phyloP scores from a whole-genome alignment of 208 protist species.

The Acanthamoeba triangularis region DNA sequence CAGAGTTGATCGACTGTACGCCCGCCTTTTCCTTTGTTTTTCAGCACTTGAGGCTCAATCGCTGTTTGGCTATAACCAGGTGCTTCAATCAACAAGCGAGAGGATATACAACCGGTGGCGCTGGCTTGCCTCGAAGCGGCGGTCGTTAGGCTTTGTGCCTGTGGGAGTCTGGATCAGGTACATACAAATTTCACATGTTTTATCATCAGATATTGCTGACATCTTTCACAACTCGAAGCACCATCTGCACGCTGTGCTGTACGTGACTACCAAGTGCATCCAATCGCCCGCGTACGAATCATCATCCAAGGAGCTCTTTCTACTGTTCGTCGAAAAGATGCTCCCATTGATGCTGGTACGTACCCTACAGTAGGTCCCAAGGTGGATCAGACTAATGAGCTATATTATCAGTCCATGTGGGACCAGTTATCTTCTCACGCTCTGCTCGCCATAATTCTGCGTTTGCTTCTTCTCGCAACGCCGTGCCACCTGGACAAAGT shows the following conservation, averaged over 20 bases:
- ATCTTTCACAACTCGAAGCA: neutral
- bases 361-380: neutral
- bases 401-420: neutral
- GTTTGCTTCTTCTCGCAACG: neutral
- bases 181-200: neutral
- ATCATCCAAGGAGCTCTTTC: neutral
- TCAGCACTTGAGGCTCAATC: neutral
- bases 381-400: neutral
- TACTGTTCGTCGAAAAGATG: neutral
- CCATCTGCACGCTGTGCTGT: neutral
- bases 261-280: neutral
- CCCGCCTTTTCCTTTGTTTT: neutral
- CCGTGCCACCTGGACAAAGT: neutral
- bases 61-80: neutral
- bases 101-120: neutral
- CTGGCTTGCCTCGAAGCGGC: neutral
- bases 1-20: neutral
- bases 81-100: neutral
- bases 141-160: neutral
- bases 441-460: neutral
- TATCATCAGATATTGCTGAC: neutral
- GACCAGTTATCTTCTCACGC: neutral
- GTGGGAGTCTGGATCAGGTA: neutral
- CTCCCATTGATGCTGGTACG: neutral
- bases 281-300: neutral